These are phyloP conservation scores for Colletotrichum australisinense DNA, from an alignment of 2,329 filamentous ascomycete genomes.

Conservation along the genomic window DNA sequence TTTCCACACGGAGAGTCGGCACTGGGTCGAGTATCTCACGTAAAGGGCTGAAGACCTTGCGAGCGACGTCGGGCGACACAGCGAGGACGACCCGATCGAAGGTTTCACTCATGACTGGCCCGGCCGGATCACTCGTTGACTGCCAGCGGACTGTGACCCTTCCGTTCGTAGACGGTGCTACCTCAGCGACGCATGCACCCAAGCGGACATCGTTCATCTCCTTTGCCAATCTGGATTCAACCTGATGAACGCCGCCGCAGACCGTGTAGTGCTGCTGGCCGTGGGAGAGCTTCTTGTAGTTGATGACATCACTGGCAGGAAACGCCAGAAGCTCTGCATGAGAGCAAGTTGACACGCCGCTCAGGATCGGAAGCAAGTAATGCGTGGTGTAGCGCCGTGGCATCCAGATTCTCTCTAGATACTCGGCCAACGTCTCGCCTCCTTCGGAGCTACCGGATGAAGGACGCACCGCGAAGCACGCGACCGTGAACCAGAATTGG, in stretches of 20 bases:
- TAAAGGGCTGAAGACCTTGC: slow-evolving; percentile 58
- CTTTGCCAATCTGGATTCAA: slow-evolving; percentile 57
- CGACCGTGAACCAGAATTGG: slow-evolving; percentile 65
- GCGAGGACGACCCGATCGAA: slow-evolving; percentile 67
- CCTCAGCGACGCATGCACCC: slow-evolving; percentile 49
- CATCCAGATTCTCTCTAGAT: slow-evolving; percentile 60
- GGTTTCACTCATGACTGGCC: slow-evolving; percentile 41
- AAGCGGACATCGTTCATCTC: slow-evolving; percentile 54
- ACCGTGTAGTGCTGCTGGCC: slow-evolving; percentile 63
- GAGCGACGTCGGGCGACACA: slow-evolving; percentile 65
- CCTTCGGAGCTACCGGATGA: slow-evolving; percentile 6
- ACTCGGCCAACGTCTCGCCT: slow-evolving; percentile 59
- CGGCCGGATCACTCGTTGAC: slow-evolving; percentile 6
- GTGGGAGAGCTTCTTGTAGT: slow-evolving; percentile 60
- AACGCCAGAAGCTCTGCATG: slow-evolving; percentile 62
- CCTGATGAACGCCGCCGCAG: slow-evolving; percentile 59
- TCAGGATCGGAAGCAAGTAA: slow-evolving; percentile 66
- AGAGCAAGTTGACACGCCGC: slow-evolving; percentile 65
- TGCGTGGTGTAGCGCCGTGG: slow-evolving; percentile 58
- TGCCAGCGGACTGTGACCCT: slow-evolving; percentile 47
- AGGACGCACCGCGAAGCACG: slow-evolving; percentile 60
- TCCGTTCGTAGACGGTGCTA: slow-evolving; percentile 42
- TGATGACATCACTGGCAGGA: slow-evolving; percentile 63
- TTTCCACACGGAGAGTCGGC: slow-evolving; percentile 60
- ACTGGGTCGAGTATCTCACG: slow-evolving; percentile 51